Evolutionary conservation across 495 filamentous ascomycete species (phyloP).

Genomic region (Lindgomyces ingoldianus): DNA sequence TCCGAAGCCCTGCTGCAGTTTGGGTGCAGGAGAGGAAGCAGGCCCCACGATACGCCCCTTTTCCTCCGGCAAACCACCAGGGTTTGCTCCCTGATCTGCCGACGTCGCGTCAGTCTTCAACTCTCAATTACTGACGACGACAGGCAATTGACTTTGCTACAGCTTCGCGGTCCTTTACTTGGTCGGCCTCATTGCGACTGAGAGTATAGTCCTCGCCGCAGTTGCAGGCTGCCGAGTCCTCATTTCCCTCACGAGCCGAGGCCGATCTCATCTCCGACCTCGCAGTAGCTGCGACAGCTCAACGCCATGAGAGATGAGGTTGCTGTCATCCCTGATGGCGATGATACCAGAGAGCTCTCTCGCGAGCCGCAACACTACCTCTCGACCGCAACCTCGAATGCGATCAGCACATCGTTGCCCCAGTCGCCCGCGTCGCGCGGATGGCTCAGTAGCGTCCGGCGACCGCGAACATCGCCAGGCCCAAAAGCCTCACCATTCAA

Average conservation of each 20-base stretch:
- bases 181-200: no score
- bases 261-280: slow-evolving; percentile 20
- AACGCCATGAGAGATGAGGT: slow-evolving; percentile 35
- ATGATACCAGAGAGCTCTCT: slow-evolving; percentile 3
- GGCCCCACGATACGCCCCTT: slow-evolving; percentile 26
- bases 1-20: slow-evolving; percentile 15
- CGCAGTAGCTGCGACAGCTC: slow-evolving; percentile 1
- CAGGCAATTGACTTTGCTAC: slow-evolving; percentile 1
- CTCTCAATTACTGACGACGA: slow-evolving; percentile 12
- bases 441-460: slow-evolving; percentile 37
- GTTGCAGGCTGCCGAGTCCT: slow-evolving; percentile 7
- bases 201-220: not conserved
- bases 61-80: not conserved
- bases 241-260: slow-evolving; percentile 26
- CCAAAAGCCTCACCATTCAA: slow-evolving; percentile 31
- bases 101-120: slow-evolving; percentile 6
- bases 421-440: slow-evolving; percentile 22
- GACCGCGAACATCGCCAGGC: slow-evolving; percentile 32
- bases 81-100: not conserved
- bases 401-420: slow-evolving; percentile 15
- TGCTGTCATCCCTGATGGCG: slow-evolving; percentile 11
- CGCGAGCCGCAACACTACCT: not conserved
- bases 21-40: not conserved
- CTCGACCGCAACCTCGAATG: slow-evolving; percentile 8
- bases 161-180: not conserved